phyloP scores from a whole-genome alignment of 2,329 filamentous ascomycete genomes.

The Sporothrix dimorphospora region DNA sequence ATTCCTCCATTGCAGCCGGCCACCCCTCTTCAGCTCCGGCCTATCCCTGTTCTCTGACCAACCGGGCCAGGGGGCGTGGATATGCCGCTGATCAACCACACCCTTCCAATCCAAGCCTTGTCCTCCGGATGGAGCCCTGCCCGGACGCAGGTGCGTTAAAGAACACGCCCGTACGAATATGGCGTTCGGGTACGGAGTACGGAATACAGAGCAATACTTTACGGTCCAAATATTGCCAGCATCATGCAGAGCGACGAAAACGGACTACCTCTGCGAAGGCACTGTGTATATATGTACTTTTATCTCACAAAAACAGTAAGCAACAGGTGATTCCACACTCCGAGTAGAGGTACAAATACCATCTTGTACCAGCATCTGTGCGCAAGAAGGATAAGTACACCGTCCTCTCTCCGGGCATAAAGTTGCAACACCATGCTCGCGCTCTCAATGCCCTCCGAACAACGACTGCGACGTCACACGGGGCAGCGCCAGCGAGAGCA shows the following conservation, averaged over 20 bases:
- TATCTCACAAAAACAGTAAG: background rate
- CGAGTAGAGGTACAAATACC: background rate
- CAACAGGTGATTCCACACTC: background rate
- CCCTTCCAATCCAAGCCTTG: slow-evolving; percentile 1
- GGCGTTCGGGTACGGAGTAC: background rate
- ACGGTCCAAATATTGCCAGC: background rate
- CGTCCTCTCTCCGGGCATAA: background rate
- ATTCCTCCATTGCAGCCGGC: background rate
- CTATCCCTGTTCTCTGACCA: slow-evolving; percentile 12
- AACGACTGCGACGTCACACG: slow-evolving; percentile 18
- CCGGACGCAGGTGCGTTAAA: slow-evolving; percentile 11
- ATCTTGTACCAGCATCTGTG: background rate
- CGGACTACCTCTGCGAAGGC: background rate
- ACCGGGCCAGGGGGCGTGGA: slow-evolving; percentile 1
- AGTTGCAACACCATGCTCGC: background rate
- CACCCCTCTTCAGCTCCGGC: background rate
- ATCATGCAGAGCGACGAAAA: slow-evolving; percentile 5
- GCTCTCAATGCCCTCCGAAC: slow-evolving; percentile 1
- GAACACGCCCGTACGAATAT: background rate
- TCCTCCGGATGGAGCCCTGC: background rate
- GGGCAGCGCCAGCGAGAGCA: background rate
- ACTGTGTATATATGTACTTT: no score
- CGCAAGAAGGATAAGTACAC: background rate
- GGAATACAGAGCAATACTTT: background rate
- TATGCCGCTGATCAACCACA: slow-evolving; percentile 7